A percentile compares a stretch with the other conserved stretches of the same genome.
Evolutionary conservation across 805 yeast species (phyloP).

Genomic region (Nakazawaea pomicola): DNA sequence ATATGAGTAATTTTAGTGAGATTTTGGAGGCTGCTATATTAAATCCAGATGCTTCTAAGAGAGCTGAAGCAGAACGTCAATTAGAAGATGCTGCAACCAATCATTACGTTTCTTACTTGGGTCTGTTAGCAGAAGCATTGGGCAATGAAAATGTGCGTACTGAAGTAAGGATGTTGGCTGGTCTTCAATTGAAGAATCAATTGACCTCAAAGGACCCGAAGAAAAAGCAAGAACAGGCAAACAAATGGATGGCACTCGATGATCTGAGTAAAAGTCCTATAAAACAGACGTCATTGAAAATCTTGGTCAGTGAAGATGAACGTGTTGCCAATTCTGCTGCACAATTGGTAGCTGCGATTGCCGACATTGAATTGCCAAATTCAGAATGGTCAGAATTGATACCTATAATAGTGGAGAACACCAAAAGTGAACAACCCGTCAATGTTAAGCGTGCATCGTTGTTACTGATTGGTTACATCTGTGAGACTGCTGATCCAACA

Average conservation of each 20-base stretch:
- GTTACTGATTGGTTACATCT: conserved; percentile 89
- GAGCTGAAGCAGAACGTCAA: conserved; percentile 77
- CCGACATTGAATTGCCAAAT: conserved; percentile 89
- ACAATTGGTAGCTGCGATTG: conserved; percentile 93
- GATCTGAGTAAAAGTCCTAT: conserved; percentile 52
- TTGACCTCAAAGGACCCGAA: conserved; percentile 72
- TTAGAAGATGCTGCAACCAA: conserved; percentile 65
- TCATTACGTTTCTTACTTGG: conserved; percentile 72
- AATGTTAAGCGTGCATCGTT: conserved; percentile 83
- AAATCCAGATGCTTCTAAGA: conserved; percentile 57
- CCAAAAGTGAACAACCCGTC: conserved; percentile 71
- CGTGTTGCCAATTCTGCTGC: conserved; percentile 87
- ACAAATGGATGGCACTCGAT: conserved; percentile 71
- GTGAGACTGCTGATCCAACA: conserved; percentile 87
- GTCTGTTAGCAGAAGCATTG: conserved; percentile 64
- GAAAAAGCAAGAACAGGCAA: conserved; percentile 54
- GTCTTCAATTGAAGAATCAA: conserved; percentile 81
- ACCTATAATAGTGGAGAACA: conserved; percentile 78
- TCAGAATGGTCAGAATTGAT: conserved; percentile 87
- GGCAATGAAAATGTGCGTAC: conserved; percentile 57
- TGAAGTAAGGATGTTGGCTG: conserved; percentile 91
- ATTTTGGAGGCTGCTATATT: conserved; percentile 77
- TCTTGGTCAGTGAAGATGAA: conserved; percentile 61
- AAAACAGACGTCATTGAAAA: conserved; percentile 57
- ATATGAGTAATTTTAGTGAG: conserved; percentile 56